These are phyloP conservation scores for Alternaria conjuncta DNA, from an alignment of 2,329 filamentous ascomycete genomes.

Conservation along the genomic window DNA sequence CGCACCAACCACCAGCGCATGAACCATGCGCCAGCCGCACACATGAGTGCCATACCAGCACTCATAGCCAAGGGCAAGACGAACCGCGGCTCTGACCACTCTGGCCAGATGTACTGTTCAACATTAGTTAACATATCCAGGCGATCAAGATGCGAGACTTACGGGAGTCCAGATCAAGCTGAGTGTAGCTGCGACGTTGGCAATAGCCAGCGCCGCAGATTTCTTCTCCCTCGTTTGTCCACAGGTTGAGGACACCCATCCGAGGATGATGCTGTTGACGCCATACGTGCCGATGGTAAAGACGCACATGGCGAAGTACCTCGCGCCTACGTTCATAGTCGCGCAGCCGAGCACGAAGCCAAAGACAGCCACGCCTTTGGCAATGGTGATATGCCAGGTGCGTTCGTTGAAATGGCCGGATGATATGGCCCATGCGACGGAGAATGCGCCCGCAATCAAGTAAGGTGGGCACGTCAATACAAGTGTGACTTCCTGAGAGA, in stretches of 20 bases:
- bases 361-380: conserved; percentile 45
- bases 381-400: conserved; percentile 50
- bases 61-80: neutral
- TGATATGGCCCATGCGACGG: conserved; percentile 41
- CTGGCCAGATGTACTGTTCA: neutral
- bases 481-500: conserved; percentile 58
- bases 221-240: conserved; percentile 54
- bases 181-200: conserved; percentile 51
- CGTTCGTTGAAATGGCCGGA: conserved; percentile 50
- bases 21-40: conserved; percentile 1
- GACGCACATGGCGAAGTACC: conserved; percentile 30
- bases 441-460: conserved; percentile 17
- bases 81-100: neutral
- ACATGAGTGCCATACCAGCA: neutral
- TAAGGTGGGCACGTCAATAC: conserved; percentile 52
- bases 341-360: conserved; percentile 48
- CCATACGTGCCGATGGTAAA: conserved; percentile 20
- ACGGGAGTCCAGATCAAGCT: conserved; percentile 44
- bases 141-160: neutral
- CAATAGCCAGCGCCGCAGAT: conserved; percentile 51
- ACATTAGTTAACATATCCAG: neutral
- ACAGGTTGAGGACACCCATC: conserved; percentile 52
- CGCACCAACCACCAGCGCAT: neutral
- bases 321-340: conserved; percentile 46
- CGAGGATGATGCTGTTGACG: conserved; percentile 43